These are phyloP conservation scores for Coffea canephora DNA, from an alignment of 257 asterid genomes.

Conservation along the genomic window DNA sequence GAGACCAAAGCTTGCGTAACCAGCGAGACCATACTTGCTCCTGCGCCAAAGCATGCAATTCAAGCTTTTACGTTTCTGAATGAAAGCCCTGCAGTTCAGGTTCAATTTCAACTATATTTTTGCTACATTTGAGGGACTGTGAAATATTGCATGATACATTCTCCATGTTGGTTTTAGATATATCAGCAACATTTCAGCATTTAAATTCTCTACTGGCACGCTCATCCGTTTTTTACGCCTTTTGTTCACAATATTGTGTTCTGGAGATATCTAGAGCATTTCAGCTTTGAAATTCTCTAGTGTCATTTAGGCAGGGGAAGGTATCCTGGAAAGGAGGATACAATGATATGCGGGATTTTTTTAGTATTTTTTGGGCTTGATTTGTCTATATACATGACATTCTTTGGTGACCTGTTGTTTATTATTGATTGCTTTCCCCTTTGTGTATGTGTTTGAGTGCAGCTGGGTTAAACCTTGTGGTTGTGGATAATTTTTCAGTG, in stretches of 20 bases:
- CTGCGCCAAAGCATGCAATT: constrained; percentile 28
- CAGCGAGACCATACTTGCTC: constrained; percentile 15
- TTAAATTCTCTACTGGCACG: too few relatives aligned
- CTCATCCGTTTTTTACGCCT: too few relatives aligned
- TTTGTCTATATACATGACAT: not conserved
- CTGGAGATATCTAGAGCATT: not conserved
- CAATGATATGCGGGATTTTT: too few relatives aligned
- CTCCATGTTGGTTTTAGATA: too few relatives aligned
- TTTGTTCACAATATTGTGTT: not conserved
- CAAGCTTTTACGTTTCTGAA: constrained; percentile 33
- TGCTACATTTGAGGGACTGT: not conserved
- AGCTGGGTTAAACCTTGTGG: too few relatives aligned
- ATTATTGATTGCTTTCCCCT: not conserved
- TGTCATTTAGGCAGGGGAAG: not conserved
- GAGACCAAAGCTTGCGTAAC: constrained; percentile 29
- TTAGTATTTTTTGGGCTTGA: not conserved
- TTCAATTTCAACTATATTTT: not conserved
- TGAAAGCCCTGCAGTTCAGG: constrained; percentile 34
- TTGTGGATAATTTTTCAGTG: too few relatives aligned
- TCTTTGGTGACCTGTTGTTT: not conserved
- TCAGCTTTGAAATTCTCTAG: not conserved
- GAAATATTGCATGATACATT: not conserved
- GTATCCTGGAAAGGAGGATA: not conserved
- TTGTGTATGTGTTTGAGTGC: not conserved
- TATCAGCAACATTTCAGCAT: too few relatives aligned